Base-by-base conservation (phyloP, 1,139 yeast genomes). In the Debaryomycetaceae sp. region DNA sequence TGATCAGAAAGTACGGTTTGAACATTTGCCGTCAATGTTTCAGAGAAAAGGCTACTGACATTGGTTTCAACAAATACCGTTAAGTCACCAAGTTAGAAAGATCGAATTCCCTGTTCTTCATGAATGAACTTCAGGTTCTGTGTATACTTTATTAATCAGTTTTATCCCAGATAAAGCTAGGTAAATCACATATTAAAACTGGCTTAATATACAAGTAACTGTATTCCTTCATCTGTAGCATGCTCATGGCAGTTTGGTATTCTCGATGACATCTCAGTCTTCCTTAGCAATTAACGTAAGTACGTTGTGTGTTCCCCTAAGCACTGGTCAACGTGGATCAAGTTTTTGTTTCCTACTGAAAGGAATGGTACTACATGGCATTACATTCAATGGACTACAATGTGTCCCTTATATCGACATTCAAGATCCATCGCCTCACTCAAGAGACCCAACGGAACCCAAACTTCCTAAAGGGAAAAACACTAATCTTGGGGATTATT, bases 11-110 rank as follows among this genome's bases (percentile, higher is more conserved):
- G 85, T 95, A 95, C 95, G 99, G 96, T 72, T 83, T 95, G 73
- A 87, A 89, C 90, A 84, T 95, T 84, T 93, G 98, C 82, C 96
- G 99, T 87, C 99, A 95, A 84, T 93, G 97, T 81, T 95, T 95
- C 97, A 91, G 99, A 85, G 99, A 95, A 82, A 91, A 84, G 82
- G 99, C 99, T 68, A 75, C 82, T 75, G 98, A 93, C 80, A 95
- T 95, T 72, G 99, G 99, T 74, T 95, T 95, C 96, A 77, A 83
- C 93, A 95, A 95, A 84, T 87, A 80, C 93, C 93, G 97, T 84
- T 90, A 89, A 86, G 67, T 53, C 53, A 22, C 9, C 34, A 27
- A 27, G 31, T 27, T 27, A 27, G 11, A 27, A 27, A 27, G 31
- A 27, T 27, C 11, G 31, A 27, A 27, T 27, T 27, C 8, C 31